Base-by-base conservation (phyloP, 164 flowering plant species). In the Tinospora cordifolia region DNA sequence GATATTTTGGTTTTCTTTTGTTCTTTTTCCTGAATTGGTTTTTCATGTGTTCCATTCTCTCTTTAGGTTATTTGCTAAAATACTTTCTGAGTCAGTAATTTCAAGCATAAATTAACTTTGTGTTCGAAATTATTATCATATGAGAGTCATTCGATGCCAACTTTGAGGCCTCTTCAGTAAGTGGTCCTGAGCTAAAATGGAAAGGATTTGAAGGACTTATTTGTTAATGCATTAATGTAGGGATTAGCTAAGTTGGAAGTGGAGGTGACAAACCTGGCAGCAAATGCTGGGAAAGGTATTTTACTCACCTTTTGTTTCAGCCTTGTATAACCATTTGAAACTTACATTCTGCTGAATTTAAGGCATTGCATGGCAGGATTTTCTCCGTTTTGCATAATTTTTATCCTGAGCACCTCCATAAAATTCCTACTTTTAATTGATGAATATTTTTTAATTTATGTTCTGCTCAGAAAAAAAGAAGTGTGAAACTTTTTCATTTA, bases 211-310 rank as follows among this genome's bases (percentile, higher is more conserved):
- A 58, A 17, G 24, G 22, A 70, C n/a, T 66, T 36, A 62, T 25
- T 67, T 67, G 10, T 39, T n/a, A 27, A n/a, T 71, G 63, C 24
- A 66, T 58, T 27, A 69, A 60, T 79, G 34, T 77, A 95, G 99
- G 97, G 88, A 21, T 65, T 46, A 12, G 94, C 93, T 63, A 90
- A 79, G 78, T 81, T 95, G 81, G 98, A 95, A 81, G 84, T 92
- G 62, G 98, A 95, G 84, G 96, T 95, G 59, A 90, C 99, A 71
- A 95, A 95, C 71, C 93, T 92, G 70, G 88, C 94, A 57, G 93
- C 94, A 44, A 92, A 88, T 81, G 98, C 98, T 70, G 99, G 99
- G 71, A 95, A 95, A 87, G 99, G 99, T 92, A 82, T 46, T 30
- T 26, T 4, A 3, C 19, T 36, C 5, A 13, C 19, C 17, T 51